Percentiles rank a stretch among this genome's conserved stretches.
phyloP scores from a whole-genome alignment of 2,329 filamentous ascomycete species.

The Penicillium sp. region DNA sequence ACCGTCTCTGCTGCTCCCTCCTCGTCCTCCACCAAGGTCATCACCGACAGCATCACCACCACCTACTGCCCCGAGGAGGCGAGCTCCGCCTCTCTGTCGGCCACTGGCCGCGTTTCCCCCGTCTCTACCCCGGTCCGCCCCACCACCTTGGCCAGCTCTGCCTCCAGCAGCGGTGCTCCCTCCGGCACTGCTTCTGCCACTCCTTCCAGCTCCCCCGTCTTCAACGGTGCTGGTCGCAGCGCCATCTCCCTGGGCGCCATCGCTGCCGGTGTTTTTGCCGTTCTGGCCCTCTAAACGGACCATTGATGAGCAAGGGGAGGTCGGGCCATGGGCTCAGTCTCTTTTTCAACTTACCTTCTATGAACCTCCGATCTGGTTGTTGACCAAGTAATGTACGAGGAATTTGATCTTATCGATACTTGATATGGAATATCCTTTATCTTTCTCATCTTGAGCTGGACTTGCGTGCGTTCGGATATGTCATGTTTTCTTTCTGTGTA shows the following conservation, averaged over 20 bases:
- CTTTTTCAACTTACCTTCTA: constrained; percentile 10
- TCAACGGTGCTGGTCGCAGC: constrained; percentile 35
- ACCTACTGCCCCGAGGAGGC: too few species aligned
- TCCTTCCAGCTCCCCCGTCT: constrained; percentile 17
- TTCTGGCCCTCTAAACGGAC: constrained; percentile 33
- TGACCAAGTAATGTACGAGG: constrained; percentile 7
- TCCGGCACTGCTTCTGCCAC: constrained; percentile 7
- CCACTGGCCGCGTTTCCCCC: constrained; percentile 1
- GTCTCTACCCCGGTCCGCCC: neutral
- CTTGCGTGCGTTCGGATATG: constrained; percentile 13
- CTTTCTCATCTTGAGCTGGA: constrained; percentile 12
- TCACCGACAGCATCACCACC: too few species aligned
- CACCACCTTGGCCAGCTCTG: constrained; percentile 7
- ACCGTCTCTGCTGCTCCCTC: constrained; percentile 6
- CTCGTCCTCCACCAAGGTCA: too few species aligned
- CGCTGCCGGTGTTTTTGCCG: constrained; percentile 32
- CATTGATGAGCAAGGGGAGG: neutral
- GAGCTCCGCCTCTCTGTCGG: neutral
- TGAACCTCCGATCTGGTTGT: constrained; percentile 4
- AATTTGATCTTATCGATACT: constrained; percentile 8
- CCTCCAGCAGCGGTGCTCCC: constrained; percentile 5
- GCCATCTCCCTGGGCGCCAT: constrained; percentile 34
- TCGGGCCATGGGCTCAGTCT: neutral
- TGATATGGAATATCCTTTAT: constrained; percentile 7
- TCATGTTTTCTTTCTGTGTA: constrained; percentile 10